Evolutionary conservation across 306 rosid genomes (phyloP).

Genomic region (Sophora flavescens): DNA sequence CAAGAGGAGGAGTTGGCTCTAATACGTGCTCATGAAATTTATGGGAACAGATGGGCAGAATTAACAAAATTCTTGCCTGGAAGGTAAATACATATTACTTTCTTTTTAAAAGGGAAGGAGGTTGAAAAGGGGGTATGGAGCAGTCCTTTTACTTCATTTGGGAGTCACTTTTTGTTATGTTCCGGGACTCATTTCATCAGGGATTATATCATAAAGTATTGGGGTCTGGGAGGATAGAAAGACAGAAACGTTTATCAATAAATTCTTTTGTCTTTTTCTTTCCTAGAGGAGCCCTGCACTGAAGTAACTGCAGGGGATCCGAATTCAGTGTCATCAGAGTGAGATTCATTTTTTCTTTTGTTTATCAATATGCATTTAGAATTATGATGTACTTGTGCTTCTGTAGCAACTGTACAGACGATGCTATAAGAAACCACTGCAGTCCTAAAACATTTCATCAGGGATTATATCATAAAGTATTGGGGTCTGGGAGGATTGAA

Average conservation of each 20-base stretch:
- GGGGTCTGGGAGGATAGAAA: slow-evolving; percentile 1
- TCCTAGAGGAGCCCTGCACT: neutral
- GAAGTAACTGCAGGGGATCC: slow-evolving; percentile 14
- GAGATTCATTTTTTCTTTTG: slow-evolving; percentile 18
- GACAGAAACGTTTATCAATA: neutral
- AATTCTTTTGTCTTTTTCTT: neutral
- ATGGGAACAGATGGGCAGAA: slow-evolving; percentile 99
- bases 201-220: neutral
- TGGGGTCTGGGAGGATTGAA: neutral
- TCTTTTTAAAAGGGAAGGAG: neutral
- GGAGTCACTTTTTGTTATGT: slow-evolving; percentile 14
- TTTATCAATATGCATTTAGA: slow-evolving; percentile 21
- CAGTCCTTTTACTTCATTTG: slow-evolving; percentile 28
- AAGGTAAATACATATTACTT: slow-evolving; percentile 60
- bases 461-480: neutral
- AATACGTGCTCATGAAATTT: slow-evolving; percentile 89
- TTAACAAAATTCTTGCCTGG: slow-evolving; percentile 92
- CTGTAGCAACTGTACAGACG: slow-evolving; percentile 91
- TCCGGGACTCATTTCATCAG: neutral
- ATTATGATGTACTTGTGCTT: slow-evolving; percentile 42
- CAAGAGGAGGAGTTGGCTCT: slow-evolving; percentile 95
- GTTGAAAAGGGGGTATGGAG: slow-evolving; percentile 24
- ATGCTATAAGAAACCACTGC: slow-evolving; percentile 95
- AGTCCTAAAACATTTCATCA: neutral
- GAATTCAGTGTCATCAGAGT: neutral